Percentiles rank a stretch among this genome's conserved stretches.
phyloP scores from a whole-genome alignment of 2,329 filamentous ascomycete genomes.

The Catunica adiposa region DNA sequence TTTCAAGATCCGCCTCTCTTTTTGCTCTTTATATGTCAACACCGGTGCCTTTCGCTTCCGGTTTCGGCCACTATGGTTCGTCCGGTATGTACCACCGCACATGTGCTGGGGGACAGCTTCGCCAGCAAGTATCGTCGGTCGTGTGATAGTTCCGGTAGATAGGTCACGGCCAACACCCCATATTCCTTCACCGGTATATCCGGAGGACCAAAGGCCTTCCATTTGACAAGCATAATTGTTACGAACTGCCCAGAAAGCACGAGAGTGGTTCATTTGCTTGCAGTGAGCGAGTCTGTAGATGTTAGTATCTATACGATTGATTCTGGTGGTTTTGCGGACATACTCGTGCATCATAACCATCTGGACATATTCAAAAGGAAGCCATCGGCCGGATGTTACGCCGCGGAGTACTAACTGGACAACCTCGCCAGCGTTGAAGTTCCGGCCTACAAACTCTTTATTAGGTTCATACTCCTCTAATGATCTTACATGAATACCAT shows the following conservation, averaged over 20 bases:
- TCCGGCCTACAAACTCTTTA: conserved; percentile 67
- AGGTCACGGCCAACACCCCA: conserved; percentile 60
- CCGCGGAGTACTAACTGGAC: conserved; percentile 70
- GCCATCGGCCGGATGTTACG: conserved; percentile 47
- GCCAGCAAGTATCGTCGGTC: conserved; percentile 32
- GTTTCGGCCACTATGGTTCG: conserved; percentile 35
- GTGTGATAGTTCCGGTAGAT: conserved; percentile 41
- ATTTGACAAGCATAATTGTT: conserved; percentile 58
- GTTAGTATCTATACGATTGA: background rate
- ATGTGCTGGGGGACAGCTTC: conserved; percentile 53
- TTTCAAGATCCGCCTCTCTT: conserved; percentile 54
- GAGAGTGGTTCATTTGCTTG: conserved; percentile 81
- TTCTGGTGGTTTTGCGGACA: conserved; percentile 13
- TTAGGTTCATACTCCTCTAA: conserved; percentile 75
- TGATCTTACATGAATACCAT: conserved; percentile 43
- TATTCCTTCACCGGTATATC: conserved; percentile 65
- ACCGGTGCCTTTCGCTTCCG: conserved; percentile 31
- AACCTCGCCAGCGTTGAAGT: conserved; percentile 80
- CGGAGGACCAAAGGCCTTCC: conserved; percentile 49
- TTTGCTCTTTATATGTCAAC: conserved; percentile 52
- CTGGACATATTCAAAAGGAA: conserved; percentile 70
- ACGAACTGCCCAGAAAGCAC: conserved; percentile 64
- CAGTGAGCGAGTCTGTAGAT: conserved; percentile 53
- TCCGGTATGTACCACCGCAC: conserved; percentile 65
- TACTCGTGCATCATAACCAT: conserved; percentile 91